These are phyloP conservation scores for Hypoxylon perforatum DNA, from an alignment of 495 filamentous ascomycete genomes.

Conservation along the genomic window DNA sequence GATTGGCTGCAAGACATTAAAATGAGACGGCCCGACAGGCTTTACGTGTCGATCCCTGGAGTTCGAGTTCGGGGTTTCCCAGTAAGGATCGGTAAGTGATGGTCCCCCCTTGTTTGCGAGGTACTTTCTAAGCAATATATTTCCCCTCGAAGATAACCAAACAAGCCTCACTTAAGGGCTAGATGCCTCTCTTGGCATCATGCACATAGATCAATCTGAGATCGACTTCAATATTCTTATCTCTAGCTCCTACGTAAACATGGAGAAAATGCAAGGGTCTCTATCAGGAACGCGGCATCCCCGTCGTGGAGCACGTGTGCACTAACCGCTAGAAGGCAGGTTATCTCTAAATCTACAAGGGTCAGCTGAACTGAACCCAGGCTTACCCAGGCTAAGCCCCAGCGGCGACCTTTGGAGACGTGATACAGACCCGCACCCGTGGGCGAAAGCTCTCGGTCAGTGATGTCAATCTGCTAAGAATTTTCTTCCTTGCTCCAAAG, in stretches of 20 bases:
- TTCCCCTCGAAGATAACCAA: no score
- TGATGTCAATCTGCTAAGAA: slow-evolving; percentile 33
- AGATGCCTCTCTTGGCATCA: no score
- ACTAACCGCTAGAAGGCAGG: slow-evolving; percentile 24
- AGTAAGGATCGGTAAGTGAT: no score
- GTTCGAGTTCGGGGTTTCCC: background rate
- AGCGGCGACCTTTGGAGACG: background rate
- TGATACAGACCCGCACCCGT: no score
- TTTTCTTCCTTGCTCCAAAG: slow-evolving; percentile 10
- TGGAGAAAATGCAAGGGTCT: slow-evolving; percentile 3
- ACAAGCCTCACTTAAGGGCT: no score
- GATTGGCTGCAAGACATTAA: slow-evolving; percentile 11
- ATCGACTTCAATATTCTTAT: no score
- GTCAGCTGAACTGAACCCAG: slow-evolving; percentile 1
- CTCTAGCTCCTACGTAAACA: slow-evolving; percentile 20
- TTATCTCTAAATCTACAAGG: slow-evolving; percentile 26
- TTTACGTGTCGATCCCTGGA: slow-evolving; percentile 7
- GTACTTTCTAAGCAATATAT: no score
- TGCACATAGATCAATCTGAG: no score
- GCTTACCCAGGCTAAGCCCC: background rate
- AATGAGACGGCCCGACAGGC: slow-evolving; percentile 10
- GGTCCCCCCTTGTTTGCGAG: no score
- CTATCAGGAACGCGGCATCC: slow-evolving; percentile 17
- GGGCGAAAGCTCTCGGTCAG: background rate
- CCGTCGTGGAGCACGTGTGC: slow-evolving; percentile 23